Percentiles rank a stretch among this genome's conserved stretches.
Evolutionary conservation across 2,329 filamentous ascomycete species (phyloP).

Genomic region (Epichloe gansuensis): DNA sequence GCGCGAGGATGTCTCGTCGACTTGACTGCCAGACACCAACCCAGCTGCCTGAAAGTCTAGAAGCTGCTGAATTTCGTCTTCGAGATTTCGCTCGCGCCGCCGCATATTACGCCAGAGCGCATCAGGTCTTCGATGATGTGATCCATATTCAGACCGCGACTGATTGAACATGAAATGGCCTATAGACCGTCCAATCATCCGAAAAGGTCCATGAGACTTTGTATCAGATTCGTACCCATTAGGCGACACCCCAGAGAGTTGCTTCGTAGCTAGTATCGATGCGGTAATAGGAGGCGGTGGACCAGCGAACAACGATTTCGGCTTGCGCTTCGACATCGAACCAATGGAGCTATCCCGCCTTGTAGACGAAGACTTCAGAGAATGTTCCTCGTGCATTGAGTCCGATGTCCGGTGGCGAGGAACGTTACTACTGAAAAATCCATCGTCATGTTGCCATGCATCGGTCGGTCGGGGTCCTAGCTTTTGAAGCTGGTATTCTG

Average conservation of each 20-base stretch:
- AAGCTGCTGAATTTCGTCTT: constrained; percentile 33
- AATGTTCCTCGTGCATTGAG: constrained; percentile 3
- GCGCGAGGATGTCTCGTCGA: constrained; percentile 7
- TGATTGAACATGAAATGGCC: constrained; percentile 28
- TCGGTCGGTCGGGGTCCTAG: constrained; percentile 25
- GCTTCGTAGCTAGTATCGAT: constrained; percentile 24
- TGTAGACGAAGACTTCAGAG: constrained; percentile 11
- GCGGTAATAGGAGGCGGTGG: constrained; percentile 38
- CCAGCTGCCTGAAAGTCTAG: constrained; percentile 37
- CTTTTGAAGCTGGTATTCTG: constrained; percentile 26
- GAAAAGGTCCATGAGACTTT: constrained; percentile 2
- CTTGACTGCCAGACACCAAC: constrained; percentile 25
- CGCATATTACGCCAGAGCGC: constrained; percentile 34
- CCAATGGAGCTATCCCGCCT: constrained; percentile 15
- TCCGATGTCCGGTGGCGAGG: constrained; percentile 2
- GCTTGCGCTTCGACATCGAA: constrained; percentile 20
- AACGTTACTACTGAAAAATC: not conserved
- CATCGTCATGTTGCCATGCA: constrained; percentile 10
- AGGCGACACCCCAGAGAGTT: not conserved
- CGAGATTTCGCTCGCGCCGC: constrained; percentile 31
- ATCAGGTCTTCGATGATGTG: constrained; percentile 16
- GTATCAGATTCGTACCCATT: constrained; percentile 9
- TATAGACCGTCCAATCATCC: constrained; percentile 3
- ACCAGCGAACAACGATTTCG: constrained; percentile 29
- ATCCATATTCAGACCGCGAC: constrained; percentile 7